Evolutionary conservation across 2,329 filamentous ascomycete genomes (phyloP), one percentile per base, ranked within the genome.

Genomic region (Pezicula radicicola): DNA sequence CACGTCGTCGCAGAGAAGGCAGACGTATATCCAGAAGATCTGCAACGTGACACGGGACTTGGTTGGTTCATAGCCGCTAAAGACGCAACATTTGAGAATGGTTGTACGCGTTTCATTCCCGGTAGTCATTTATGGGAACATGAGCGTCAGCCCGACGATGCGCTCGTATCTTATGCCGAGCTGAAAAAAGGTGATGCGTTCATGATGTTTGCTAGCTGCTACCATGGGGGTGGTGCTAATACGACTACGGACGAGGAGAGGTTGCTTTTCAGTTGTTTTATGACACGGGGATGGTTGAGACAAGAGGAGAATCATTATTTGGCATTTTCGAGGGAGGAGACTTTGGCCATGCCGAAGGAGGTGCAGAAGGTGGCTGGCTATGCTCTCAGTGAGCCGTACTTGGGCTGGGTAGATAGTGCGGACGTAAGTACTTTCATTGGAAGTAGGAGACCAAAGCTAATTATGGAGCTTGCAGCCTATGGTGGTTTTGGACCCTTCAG

Each of bases 281-380:
- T 63, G 37, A 68, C 63, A 1, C 57, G 64, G 27, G 68, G 69
- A 2, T 70, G 58, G 47, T 49, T 72, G 28, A 56, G 69, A 2
- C 67, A 70, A 49, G 69, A 72, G 51, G 70, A 73, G 58, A 72
- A 72, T 39, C 68, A 71, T 52, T 40, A 40, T 19, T 19, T 40
- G 8, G 37, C 37, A 16, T n/a, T 40, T n/a, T 19, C 37, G 8
- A 12, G 10, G 6, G 37, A 40, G 13, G 37, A 16, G n/a, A 19
- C 37, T 9, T 16, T 16, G 37, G 37, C 10, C 8, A n/a, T 40
- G 9, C 37, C 37, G 6, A 9, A 16, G 2, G 19, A 19, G 15
- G 19, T 40, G 8, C 37, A 40, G 15, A 40, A 40, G 3, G 2
- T 40, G 12, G 19, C 19, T 40, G 37, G 37, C 10, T 40, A 40